Base-by-base conservation (phyloP, 768 basidiomycete species). In the Hydnomerulius pinastri region DNA sequence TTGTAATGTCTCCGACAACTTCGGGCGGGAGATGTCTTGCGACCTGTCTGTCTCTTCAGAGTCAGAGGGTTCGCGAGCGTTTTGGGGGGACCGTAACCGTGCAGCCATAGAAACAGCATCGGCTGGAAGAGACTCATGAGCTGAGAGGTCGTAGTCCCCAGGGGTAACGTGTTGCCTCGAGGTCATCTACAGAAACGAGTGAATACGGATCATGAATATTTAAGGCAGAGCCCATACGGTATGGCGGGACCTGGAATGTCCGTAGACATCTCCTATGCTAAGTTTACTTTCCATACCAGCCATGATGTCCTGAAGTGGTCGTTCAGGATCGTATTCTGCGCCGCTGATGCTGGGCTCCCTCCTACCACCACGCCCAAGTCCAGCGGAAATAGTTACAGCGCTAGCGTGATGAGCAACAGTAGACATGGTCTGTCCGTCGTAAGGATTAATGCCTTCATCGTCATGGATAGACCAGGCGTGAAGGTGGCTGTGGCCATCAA, bases 391-490 rank as follows among this genome's bases (percentile, higher is more conserved):
- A 0, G 94, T 96, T 45, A 96, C 74, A 2, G 83, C 91, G 55
- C 87, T 91, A 21, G 91, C 92, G 69, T 97, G 94, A 67, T 97
- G 94, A 1, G 86, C 90, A 8, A 82, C 83, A 0, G 93, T 95
- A 0, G 90, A 93, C 51, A 91, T 67, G 0, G 87, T 89, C 50
- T 84, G 82, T 18, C 79, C 83, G 33, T 77, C 80, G 56, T 83
- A 89, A 0, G 86, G 85, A 55, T 79, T 75, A 27, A 85, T 70
- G 17, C 82, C 86, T 11, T 87, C 86, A 4, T 88, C 85, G 48
- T 80, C 77, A 43, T 87, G 76, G 60, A 81, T 79, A 18, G 81
- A 81, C 82, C 82, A 85, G 1, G 75, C 75, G 51, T 79, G 79
- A 21, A 75, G 62, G 35, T 73, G 76, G 50, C 73, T 74, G 41